Conservation (phyloP, 192 early-diverging fungal genomes). For the Polychytrium aggregatum region DNA sequence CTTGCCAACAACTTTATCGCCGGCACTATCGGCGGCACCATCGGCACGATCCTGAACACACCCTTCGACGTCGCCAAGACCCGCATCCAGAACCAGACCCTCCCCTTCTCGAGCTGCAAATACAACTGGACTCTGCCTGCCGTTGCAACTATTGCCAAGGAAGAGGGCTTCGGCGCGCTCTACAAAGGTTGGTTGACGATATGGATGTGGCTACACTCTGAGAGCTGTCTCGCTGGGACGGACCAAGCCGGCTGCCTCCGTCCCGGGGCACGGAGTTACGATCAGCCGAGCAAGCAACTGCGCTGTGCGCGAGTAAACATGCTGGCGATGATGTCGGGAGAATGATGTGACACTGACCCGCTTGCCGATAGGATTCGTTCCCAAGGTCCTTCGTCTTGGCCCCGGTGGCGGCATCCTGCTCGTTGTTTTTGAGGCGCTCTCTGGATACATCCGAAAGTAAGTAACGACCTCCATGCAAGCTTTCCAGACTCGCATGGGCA, state of each 20-base stretch:
- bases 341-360: too few relatives aligned
- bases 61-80: conserved; percentile 97
- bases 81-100: conserved; percentile 78
- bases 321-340: too few relatives aligned
- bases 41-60: conserved; percentile 84
- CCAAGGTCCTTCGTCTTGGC: conserved; percentile 90
- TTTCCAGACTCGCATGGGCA: too few relatives aligned
- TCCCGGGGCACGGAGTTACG: too few relatives aligned
- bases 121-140: conserved; percentile 85
- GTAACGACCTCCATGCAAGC: too few relatives aligned
- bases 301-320: too few relatives aligned
- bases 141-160: conserved; percentile 60
- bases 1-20: conserved; percentile 79
- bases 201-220: too few relatives aligned
- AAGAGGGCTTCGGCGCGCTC: conserved; percentile 78
- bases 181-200: conserved; percentile 89
- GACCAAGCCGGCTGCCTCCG: too few relatives aligned
- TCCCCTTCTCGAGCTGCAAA: conserved; percentile 61
- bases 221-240: not conserved
- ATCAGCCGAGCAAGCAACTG: too few relatives aligned
- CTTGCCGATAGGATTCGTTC: conserved; percentile 53
- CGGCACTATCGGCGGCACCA: conserved; percentile 83
- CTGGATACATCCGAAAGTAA: conserved; percentile 65
- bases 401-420: conserved; percentile 67
- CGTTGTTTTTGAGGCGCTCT: conserved; percentile 84